phyloP scores from a whole-genome alignment of 164 flowering plant genomes.

The Macadamia integrifolia region DNA sequence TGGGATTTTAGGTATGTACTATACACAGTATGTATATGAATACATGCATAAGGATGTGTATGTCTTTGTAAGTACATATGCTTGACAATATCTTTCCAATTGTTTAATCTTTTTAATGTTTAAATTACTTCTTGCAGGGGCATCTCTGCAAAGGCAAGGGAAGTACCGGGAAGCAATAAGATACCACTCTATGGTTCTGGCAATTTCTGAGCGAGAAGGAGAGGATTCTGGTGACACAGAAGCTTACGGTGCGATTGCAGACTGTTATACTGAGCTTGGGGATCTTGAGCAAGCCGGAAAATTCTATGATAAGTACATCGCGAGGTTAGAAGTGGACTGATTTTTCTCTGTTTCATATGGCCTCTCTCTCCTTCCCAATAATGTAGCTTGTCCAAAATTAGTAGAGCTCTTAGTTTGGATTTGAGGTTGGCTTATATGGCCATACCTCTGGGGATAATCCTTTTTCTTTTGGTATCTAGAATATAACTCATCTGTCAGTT shows the following conservation, averaged over 20 bases:
- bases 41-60: background rate
- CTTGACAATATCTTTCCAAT: background rate
- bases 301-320: slow-evolving; percentile 74
- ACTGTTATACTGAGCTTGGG: slow-evolving; percentile 96
- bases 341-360: background rate
- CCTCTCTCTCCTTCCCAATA: background rate
- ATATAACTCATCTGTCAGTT: too few relatives aligned
- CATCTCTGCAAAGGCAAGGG: slow-evolving; percentile 83
- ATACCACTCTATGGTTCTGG: slow-evolving; percentile 78
- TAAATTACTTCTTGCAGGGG: slow-evolving; percentile 44
- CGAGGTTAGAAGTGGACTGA: slow-evolving; percentile 64
- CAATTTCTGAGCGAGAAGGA: slow-evolving; percentile 55
- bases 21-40: background rate
- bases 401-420: slow-evolving; percentile 7
- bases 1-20: too few relatives aligned
- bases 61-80: background rate
- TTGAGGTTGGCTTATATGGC: background rate
- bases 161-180: slow-evolving; percentile 79
- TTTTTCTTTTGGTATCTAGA: too few relatives aligned
- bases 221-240: slow-evolving; percentile 89
- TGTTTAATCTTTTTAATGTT: background rate
- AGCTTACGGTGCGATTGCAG: slow-evolving; percentile 95
- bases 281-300: slow-evolving; percentile 81
- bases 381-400: background rate
- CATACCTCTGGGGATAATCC: too few relatives aligned